Base-by-base conservation (phyloP, 2,329 filamentous ascomycete species). In the Ceratocystis cubensis region DNA sequence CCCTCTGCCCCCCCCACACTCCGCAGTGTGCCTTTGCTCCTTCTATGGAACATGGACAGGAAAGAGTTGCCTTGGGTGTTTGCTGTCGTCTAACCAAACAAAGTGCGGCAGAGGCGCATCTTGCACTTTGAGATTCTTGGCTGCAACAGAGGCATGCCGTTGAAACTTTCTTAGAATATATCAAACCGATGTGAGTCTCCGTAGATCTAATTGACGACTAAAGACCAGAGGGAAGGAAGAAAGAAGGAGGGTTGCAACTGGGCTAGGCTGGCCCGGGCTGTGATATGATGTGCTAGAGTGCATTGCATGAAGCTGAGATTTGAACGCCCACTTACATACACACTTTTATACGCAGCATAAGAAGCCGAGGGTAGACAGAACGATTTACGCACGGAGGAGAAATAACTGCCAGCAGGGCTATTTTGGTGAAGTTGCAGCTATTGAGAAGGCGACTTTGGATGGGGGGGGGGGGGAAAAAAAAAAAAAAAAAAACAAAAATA, bases 131-230 rank as follows among this genome's bases (percentile, higher is more conserved):
- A 22, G 10, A 57, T 57, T 28, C 53, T 57, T 57, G 53, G 25
- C 53, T 57, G 53, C 53, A 57, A 57, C 53, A 57, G 2, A 57
- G 53, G 17, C 28, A 57, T 28, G 53, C 17, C 28, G n/a, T 57
- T 57, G 53, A 57, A 57, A 57, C 53, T 57, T 57, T 57, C 25
- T 33, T 17, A 33, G 6, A 33, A 57, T 57, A 57, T n/a, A 30
- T 17, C 30, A 25, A 57, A 57, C 28, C 28, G 15, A 28, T 30
- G 33, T 33, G 25, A 57, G 53, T 57, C 25, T 57, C 28, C 53
- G 28, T 28, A 28, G 53, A 57, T 57, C 53, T 28, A n/a, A 17
- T 8, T 33, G 53, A 10, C 48, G 10, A 15, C 8, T 1, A 33
- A 15, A 33, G 7, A 17, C 10, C 1, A 30, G 17, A 28, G n/a